phyloP scores from a whole-genome alignment of 2,329 filamentous ascomycete genomes.

The Dothideomycetes sp. region DNA sequence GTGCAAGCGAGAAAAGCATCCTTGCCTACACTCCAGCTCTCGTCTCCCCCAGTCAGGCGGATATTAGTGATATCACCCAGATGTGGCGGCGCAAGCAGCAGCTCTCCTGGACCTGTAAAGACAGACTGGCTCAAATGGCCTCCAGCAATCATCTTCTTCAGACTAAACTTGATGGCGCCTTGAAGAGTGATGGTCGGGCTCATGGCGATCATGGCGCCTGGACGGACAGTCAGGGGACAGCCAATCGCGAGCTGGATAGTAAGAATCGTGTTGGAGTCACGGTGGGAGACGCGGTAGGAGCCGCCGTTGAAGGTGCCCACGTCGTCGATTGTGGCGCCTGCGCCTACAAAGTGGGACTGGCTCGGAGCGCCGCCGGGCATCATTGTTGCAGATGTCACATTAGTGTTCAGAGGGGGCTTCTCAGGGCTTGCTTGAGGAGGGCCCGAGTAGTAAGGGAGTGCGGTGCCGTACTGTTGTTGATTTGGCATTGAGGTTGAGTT shows the following conservation, averaged over 20 bases:
- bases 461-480: conserved; percentile 16
- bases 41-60: conserved; percentile 53
- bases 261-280: conserved; percentile 80
- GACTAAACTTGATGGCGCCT: conserved; percentile 70
- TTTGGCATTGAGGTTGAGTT: conserved; percentile 7
- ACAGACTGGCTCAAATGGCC: conserved; percentile 68
- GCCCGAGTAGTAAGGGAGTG: conserved; percentile 23
- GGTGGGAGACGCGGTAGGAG: conserved; percentile 83
- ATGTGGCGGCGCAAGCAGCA: conserved; percentile 68
- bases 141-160: conserved; percentile 83
- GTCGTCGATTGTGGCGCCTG: conserved; percentile 56
- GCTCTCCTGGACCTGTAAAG: conserved; percentile 82
- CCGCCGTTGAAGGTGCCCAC: conserved; percentile 96
- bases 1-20: conserved; percentile 82
- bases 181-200: conserved; percentile 75
- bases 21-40: conserved; percentile 74
- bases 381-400: conserved; percentile 13
- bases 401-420: conserved; percentile 21
- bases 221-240: conserved; percentile 70
- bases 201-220: conserved; percentile 92
- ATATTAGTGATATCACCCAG: conserved; percentile 81
- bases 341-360: conserved; percentile 52
- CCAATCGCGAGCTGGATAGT: conserved; percentile 85
- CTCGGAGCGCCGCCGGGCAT: conserved; percentile 30
- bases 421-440: conserved; percentile 23